Conservation (phyloP, 352 stramenopile genomes). For the Globisporangium apiculatum region DNA sequence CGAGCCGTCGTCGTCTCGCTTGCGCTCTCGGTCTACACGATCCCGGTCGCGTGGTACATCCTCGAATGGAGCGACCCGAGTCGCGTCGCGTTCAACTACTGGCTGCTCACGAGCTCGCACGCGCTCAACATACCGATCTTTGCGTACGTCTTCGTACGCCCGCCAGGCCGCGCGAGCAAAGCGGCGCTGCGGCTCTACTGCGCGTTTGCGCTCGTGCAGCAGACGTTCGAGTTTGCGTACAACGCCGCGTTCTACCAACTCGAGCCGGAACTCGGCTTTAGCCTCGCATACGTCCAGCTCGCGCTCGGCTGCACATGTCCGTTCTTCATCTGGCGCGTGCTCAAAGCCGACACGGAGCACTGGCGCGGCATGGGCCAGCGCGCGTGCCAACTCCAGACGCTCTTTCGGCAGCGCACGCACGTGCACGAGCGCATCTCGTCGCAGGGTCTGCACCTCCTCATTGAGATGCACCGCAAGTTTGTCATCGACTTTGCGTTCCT, state of each 20-base stretch:
- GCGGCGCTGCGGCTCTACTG: conserved; percentile 26
- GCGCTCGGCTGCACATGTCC: conserved; percentile 4
- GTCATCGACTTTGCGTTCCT: conserved; percentile 53
- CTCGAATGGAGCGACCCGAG: not conserved
- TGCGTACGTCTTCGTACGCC: conserved; percentile 18
- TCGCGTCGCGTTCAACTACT: not conserved
- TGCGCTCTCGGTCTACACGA: conserved; percentile 5
- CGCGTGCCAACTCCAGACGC: conserved; percentile 5
- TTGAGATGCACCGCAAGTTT: conserved; percentile 36
- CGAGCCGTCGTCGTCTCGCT: conserved; percentile 13
- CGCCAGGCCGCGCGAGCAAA: conserved; percentile 20
- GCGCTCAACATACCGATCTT: conserved; percentile 3
- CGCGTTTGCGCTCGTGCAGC: conserved; percentile 27
- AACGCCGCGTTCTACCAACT: conserved; percentile 21
- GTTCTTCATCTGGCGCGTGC: conserved; percentile 33
- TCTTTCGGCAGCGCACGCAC: not conserved
- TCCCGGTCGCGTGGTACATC: conserved; percentile 13
- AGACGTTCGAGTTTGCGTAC: conserved; percentile 19
- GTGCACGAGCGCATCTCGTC: conserved; percentile 15
- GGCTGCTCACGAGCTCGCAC: conserved; percentile 7
- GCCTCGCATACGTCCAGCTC: conserved; percentile 19
- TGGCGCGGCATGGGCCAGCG: conserved; percentile 34
- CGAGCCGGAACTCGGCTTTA: conserved; percentile 15
- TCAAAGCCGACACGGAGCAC: conserved; percentile 41
- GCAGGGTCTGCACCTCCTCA: conserved; percentile 50